Base-by-base conservation (phyloP, 2,329 filamentous ascomycete genomes). In the Paraconiothyrium sp. region DNA sequence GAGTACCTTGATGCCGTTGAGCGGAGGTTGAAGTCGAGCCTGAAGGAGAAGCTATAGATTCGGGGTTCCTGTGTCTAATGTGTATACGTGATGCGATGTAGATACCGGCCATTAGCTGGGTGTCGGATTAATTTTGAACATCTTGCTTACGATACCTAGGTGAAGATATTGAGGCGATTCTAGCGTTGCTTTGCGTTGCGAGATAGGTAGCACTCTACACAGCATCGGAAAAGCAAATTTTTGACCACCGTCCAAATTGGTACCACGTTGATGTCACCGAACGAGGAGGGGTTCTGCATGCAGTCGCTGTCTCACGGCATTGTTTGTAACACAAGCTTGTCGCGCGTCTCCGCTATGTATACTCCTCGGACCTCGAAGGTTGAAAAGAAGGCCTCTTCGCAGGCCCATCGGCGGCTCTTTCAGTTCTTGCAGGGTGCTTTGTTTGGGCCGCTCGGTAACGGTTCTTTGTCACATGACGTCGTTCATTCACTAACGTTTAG, bases 1-100 rank as follows among this genome's bases (percentile, higher is more conserved):
- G 73, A 97, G 84, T 99, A 98, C 84, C 84, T 99, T 76, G 88
- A 91, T 76, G 94, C 94, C 44, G 94, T 98, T 54, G 94, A 98
- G 89, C 90, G 88, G 82, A 86, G 93, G 76, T 86, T 99, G 83
- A 94, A 94, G 88, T 83, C 84, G 67, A 88, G 88, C 71, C 84
- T 97, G 73, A 91, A 90, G 85, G 85, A 89, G 82, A 93, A 93
- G 87, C 79, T 93, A 82, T 93, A 84, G 64, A 54, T 16, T 3
- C 13, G 20, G 16, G 24, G 20, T n/a, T 11, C 27, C 20, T 41
- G 20, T 22, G 32, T 44, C 43, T 16, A 55, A 61, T 44, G 20
- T 58, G 43, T 27, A 54, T 46, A 56, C 54, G 37, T 27, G 58
- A 43, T 49, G 14, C 57, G 48, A 51, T 34, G 39, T 52, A 35